Evolutionary conservation across 352 stramenopile species (phyloP), one percentile per base, ranked within the genome.

Genomic region (Pythium aquatile): DNA sequence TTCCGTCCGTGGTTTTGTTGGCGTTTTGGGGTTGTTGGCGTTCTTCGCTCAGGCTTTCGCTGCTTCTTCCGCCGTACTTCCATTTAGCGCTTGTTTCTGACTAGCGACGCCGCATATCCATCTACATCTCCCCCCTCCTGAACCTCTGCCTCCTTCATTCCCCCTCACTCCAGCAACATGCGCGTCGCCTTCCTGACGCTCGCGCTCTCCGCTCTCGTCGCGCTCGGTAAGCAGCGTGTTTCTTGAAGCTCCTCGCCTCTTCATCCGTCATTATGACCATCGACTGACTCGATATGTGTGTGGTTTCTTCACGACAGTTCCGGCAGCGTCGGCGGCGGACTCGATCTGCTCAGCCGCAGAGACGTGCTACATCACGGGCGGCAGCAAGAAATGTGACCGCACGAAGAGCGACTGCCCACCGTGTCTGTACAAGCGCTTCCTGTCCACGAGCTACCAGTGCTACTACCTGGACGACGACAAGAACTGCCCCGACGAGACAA

Each of bases 291-390:
- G n/a, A n/a, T 44, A 44, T 44, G 13, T 39, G 5, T 35, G n/a
- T n/a, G 28, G 24, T 16, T 10, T 13, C 11, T 55, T 33, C 14
- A 26, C 29, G 16, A 9, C 26, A 64, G 59, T 55, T 16, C 40
- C 52, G 16, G 60, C 58, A 40, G 51, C 51, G 20, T 39, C 39
- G 39, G 60, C 60, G 4, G 60, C 60, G 29, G 42, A 61, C 52
- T n/a, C 49, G 2, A 61, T 66, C 30, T 66, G 60, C 40, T 49
- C 49, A n/a, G 60, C 60, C 7, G 58, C 52, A 40, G 59, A 54
- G 29, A 47, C 39, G 28, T 66, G 61, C 47, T 61, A 62, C 53
- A 53, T 61, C 17, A 62, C 51, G 16, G 61, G 61, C 33, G 61
- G 54, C 44, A 53, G 24, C 53, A 58, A 58, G 17, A 52, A 29